Evolutionary conservation across 805 yeast genomes (phyloP), one percentile per base, ranked within the genome.

Genomic region (Candida ficus): DNA sequence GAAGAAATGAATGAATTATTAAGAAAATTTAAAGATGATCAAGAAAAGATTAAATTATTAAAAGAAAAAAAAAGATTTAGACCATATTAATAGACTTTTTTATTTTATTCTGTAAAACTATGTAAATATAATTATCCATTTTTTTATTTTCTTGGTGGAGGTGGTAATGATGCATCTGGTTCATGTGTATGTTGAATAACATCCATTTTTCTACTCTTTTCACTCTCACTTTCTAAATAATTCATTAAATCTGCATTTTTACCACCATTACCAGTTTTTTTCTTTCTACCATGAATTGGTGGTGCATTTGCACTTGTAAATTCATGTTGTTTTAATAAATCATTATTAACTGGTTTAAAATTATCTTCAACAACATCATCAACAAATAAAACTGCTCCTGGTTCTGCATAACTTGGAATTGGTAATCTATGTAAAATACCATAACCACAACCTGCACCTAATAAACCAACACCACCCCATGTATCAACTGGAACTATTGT

Each of bases 371-470:
- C 10, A 14, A 52, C 28, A 53, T 17, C 40, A 42, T 37, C 43
- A 26, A 67, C 75, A 54, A 73, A 76, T 43, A 64, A 45, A 5
- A 66, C 57, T 22, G 61, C 56, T 2, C 69, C 68, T 5, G 69
- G 68, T 17, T 55, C 64, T 10, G 49, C 42, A 0, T 74, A 76
- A 9, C 70, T 56, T 5, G 78, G 83, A 43, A 78, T 76, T 1
- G 98, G 96, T n/a, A 86, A 63, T 45, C 93, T 67, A 57, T 91
- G 98, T 37, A 91, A 66, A 38, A 84, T 70, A 0, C 99, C 99
- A 54, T 89, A 90, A 0, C 97, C 98, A 16, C 91, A 95, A 48
- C 90, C 95, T 63, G 96, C 89, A 2, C 99, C 99, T 28, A 91
- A 64, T 28, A 88, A 67, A 1, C 96, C 95, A 48, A 68, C 73